Base-by-base conservation (phyloP, 2,329 filamentous ascomycete species). In the Sphaerulina musiva region DNA sequence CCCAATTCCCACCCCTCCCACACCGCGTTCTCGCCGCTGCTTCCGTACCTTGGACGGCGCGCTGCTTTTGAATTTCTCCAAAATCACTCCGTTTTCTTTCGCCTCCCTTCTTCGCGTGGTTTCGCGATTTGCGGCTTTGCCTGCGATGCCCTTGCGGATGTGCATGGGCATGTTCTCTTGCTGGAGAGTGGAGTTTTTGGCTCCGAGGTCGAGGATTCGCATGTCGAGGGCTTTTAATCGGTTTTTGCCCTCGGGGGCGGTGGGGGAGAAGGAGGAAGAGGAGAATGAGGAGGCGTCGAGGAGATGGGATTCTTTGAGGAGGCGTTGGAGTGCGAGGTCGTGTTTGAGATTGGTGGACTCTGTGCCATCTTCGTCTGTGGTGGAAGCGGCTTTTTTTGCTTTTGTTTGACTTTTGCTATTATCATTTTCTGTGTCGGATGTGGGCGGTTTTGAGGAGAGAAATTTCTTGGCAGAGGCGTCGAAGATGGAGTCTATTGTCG, bases 271-370 rank as follows among this genome's bases (percentile, higher is more conserved):
- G n/a, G 72, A 75, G 3, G 78, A 10, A 36, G 72, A 75, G 2
- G 78, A 74, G 52, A 78, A 74, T 29, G 76, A 74, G 11, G 78
- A 76, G 0, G 80, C 75, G 46, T 83, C 80, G 54, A 97, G 83
- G 57, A 97, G 84, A 72, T 95, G 90, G 0, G 91, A 96, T 77
- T 98, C 93, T 62, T 85, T 80, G 54, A 98, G 82, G 40, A 98
- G 83, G 45, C 90, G 85, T 70, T 96, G 92, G 11, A 98, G 83
- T 39, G 89, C 91, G 51, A 95, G 83, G 70, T 97, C 93, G 70
- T 96, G 91, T 69, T 91, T 90, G 14, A 97, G 79, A 58, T 95
- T 86, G 9, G 75, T 70, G 23, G 76, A 70, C 67, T 86, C 83
- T 14, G 80, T 72, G 56, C 80, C 75, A 23, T 83, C 81, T 29